Base-by-base conservation (phyloP, 2,329 filamentous ascomycete species). In the Apiospora pterosperma region DNA sequence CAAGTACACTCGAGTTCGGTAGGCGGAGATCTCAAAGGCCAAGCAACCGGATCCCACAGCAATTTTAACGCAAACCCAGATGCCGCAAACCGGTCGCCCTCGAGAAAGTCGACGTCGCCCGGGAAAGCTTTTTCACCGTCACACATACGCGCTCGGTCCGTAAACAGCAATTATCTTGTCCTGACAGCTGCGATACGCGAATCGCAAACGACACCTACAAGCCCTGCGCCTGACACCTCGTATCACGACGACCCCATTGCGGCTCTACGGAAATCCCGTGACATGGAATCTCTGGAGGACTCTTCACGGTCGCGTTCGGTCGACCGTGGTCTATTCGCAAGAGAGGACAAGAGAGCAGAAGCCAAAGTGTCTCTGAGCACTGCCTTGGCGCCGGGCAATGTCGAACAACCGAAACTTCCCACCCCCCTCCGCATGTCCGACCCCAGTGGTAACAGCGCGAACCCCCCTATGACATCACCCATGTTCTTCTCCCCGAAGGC, bases 321-420 rank as follows among this genome's bases (percentile, higher is more conserved):
- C 7, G 90, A 93, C 65, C 82, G 88, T 48, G 82, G 84, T 68
- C 69, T 85, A 3, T 88, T 90, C 62, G 80, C 81, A 25, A 87
- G 81, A 62, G 78, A 82, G 11, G 88, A 92, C 72, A 88, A 90
- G 68, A 88, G 90, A 66, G 85, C 85, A 2, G 84, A 84, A 44
- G 82, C 91, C 1, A 88, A 86, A 67, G 82, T 93, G 2, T 86
- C 85, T 4, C 71, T 92, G 31, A 91, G 84, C 73, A 86, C 83
- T 4, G 82, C 88, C 1, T 79, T 84, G 25, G 90, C 85, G 1
- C 83, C 88, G 4, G 91, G 90, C 64, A 88, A 74, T 74, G 82
- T 82, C 69, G 88, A 81, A 71, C 79, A 74, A 75, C 85, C 74
- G 68, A 83, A 70, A 65, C 81, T 73, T 69, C 82, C 76, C 25